phyloP scores from a whole-genome alignment of 1,284 basidiomycete genomes.

The Phlebopus sp. region DNA sequence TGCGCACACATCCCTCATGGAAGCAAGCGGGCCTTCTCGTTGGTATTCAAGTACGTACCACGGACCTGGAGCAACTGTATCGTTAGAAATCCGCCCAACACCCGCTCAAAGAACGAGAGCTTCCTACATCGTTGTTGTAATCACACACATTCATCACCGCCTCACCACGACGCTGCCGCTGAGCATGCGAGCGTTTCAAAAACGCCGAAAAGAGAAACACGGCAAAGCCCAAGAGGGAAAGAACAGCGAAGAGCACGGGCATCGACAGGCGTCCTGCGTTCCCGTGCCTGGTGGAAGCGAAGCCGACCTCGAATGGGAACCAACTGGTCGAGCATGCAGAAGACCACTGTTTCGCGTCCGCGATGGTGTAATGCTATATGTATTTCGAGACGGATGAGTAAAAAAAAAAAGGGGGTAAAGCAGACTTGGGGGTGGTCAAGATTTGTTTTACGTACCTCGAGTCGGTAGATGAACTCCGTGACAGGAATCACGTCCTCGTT shows the following conservation, averaged over 20 bases:
- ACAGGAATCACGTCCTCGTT: constrained; percentile 60
- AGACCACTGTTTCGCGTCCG: constrained; percentile 63
- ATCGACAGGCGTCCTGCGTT: background rate
- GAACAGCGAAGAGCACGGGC: constrained; percentile 36
- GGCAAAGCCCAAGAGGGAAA: constrained; percentile 41
- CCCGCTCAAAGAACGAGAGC: background rate
- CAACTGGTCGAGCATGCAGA: constrained; percentile 47
- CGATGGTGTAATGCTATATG: constrained; percentile 57
- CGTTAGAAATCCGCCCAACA: constrained; percentile 1
- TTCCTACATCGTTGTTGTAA: constrained; percentile 19
- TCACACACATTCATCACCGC: background rate
- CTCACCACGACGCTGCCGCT: constrained; percentile 5
- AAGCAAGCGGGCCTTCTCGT: constrained; percentile 27
- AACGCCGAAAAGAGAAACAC: constrained; percentile 30
- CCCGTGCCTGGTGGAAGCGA: constrained; percentile 23
- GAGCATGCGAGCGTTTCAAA: constrained; percentile 8
- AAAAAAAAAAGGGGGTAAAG: too few species aligned
- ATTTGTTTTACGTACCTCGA: constrained; percentile 48
- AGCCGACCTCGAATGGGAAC: constrained; percentile 31
- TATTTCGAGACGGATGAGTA: background rate
- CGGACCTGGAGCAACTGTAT: constrained; percentile 6
- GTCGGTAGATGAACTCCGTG: constrained; percentile 72
- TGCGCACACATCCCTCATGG: constrained; percentile 9
- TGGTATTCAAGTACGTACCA: constrained; percentile 7
- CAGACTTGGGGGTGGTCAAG: background rate